Evolutionary conservation across 352 stramenopile species (phyloP), one percentile per base, ranked within the genome.

Genomic region (Globisporangium sylvaticum): DNA sequence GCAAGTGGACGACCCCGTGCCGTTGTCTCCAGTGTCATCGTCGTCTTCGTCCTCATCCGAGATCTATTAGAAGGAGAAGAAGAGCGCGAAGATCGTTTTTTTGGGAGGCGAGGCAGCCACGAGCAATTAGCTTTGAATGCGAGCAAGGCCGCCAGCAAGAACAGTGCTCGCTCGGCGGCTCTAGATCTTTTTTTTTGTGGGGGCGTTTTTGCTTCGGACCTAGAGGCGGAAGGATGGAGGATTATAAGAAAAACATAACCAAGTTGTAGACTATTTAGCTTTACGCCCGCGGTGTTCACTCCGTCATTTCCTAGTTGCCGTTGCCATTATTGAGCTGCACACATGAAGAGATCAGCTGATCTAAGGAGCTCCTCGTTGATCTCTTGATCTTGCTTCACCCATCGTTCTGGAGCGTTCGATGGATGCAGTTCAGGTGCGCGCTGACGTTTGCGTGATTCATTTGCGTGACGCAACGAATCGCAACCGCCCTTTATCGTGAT

Each of bases 231-330:
- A 15, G 18, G 54, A 12, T 8, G 24, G 54, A 39, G 24, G 25
- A 48, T 55, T 58, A 65, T 65, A 65, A 65, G 50, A 22, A 46
- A 50, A 65, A 56, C 39, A 52, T 62, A 75, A 63, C 72, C 70
- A 79, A 48, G 74, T 60, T 81, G 74, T 81, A 79, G 72, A 81
- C 67, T 81, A 81, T 80, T 80, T 80, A 80, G 74, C 68, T 74
- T 59, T 64, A 68, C 60, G 67, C 67, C 60, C 67, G 71, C 70
- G 53, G 42, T 24, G 42, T 12, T 12, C 42, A 10, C n/a, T 37
- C 14, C 27, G 10, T 15, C 29, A 9, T 59, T 4, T 34, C 15
- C 27, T 27, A 42, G 52, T 34, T 25, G 52, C 24, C 25, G 52
- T 39, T 59, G 8, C 1, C 3, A 8, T 20, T 20, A 29, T 32